Evolutionary conservation across 768 basidiomycete species (phyloP).

Genomic region (Amyloporia xantha): DNA sequence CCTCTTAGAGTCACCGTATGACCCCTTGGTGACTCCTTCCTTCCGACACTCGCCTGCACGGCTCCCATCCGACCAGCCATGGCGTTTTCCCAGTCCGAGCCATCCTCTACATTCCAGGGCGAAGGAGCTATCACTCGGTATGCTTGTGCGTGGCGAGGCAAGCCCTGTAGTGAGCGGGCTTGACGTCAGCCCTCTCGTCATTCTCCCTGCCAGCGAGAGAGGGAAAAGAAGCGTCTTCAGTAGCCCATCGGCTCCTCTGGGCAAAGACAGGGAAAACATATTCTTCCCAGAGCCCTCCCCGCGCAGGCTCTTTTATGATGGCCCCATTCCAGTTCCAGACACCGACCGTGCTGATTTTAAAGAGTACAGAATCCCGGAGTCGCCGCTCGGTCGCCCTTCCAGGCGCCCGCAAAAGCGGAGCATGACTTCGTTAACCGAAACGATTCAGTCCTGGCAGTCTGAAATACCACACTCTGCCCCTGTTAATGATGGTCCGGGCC

Average conservation of each 20-base stretch:
- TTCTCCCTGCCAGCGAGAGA: constrained; percentile 27
- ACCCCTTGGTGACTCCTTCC: constrained; percentile 66
- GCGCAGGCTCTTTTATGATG: constrained; percentile 16
- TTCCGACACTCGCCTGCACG: constrained; percentile 74
- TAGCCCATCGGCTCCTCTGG: constrained; percentile 16
- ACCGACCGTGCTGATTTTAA: constrained; percentile 12
- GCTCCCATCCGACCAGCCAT: constrained; percentile 73
- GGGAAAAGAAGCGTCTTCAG: constrained; percentile 34
- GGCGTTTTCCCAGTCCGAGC: constrained; percentile 76
- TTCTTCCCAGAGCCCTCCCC: constrained; percentile 12
- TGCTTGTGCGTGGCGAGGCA: constrained; percentile 48
- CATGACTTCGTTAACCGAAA: background rate
- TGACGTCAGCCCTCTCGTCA: constrained; percentile 29
- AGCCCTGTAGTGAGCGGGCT: constrained; percentile 31
- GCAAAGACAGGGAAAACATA: constrained; percentile 9
- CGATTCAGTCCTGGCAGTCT: background rate
- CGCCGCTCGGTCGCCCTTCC: constrained; percentile 12
- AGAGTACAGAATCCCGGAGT: constrained; percentile 10
- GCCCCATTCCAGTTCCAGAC: constrained; percentile 8
- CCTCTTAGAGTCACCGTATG: constrained; percentile 60
- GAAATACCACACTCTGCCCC: background rate
- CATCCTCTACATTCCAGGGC: constrained; percentile 65
- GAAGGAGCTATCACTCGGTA: constrained; percentile 58
- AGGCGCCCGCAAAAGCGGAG: constrained; percentile 5
- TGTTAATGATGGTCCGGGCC: constrained; percentile 3